Evolutionary conservation across 176 grass and related monocot species (phyloP), one percentile per base, ranked within the genome.

Genomic region (Triticum turgidum): DNA sequence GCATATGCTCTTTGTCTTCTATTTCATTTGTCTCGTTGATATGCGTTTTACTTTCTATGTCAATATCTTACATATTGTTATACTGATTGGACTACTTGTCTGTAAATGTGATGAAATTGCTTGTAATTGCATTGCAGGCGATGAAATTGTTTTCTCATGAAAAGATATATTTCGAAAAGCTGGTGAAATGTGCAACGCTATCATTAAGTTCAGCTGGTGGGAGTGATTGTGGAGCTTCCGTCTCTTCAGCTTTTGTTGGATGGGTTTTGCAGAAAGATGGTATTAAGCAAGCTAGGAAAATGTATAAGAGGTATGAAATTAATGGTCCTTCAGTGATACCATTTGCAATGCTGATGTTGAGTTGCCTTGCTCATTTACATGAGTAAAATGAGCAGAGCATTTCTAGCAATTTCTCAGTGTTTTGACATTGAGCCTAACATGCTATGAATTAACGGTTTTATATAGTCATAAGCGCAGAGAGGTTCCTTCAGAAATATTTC

Each of bases 141-240:
- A 86, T 96, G 52, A 95, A 94, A 84, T 80, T 98, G 49, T 96
- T 92, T 86, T 92, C 41, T 72, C 87, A 92, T 77, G 82, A 94
- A 37, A 92, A 92, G 73, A 83, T 32, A 9, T 86, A 61, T 88
- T 92, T 98, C 49, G 65, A 91, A 79, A 94, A 91, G 59, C 45
- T 96, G 80, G 87, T 96, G 66, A 92, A 87, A 35, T 37, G 69
- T 79, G 88, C 91, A 30, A 89, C 66, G 25, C 21, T 92, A 80
- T 87, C 94, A 77, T 87, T 94, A 89, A 85, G 71, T 65, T 88
- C 37, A 80, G 87, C 84, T 82, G 88, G 86, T 73, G 87, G 92
- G 21, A 85, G 25, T 83, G 86, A 93, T 70, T 83, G 41, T 44
- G 97, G 84, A 77, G 84, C 88, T 76, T 92, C 82, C 0, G 59